Percentiles rank a stretch among this genome's conserved stretches.
These are phyloP conservation scores for Colletotrichum sp. DNA, from an alignment of 2,329 filamentous ascomycete genomes.

Conservation along the genomic window DNA sequence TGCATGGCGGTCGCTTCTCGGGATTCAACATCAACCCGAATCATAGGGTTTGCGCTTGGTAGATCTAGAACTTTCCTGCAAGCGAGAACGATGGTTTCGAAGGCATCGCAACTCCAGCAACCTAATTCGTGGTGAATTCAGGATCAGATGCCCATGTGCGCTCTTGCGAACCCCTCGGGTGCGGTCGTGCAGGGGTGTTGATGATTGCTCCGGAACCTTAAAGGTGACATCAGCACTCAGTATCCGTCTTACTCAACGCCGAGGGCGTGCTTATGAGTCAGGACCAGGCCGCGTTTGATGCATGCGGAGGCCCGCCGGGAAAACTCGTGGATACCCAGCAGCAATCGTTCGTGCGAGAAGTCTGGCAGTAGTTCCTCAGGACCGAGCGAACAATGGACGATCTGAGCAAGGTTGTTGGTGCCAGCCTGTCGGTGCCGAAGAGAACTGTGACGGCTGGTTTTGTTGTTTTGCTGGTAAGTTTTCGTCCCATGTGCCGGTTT, in stretches of 20 bases:
- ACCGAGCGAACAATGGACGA: neutral
- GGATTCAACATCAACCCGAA: neutral
- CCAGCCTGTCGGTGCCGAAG: neutral
- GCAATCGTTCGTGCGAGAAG: neutral
- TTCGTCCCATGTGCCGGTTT: neutral
- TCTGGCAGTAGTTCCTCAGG: neutral
- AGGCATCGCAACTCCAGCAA: neutral
- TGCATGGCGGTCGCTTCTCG: conserved; percentile 64
- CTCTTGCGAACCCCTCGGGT: neutral
- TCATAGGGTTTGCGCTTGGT: neutral
- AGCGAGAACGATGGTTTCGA: neutral
- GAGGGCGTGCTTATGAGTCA: neutral
- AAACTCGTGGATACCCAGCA: neutral
- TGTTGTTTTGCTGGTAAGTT: neutral
- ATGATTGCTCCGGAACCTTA: neutral
- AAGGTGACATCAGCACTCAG: conserved; percentile 1
- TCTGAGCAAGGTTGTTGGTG: neutral
- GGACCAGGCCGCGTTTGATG: neutral
- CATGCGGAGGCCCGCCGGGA: neutral
- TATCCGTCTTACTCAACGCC: neutral
- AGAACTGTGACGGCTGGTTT: neutral
- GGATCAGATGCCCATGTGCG: neutral
- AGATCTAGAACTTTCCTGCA: neutral
- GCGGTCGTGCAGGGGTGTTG: neutral
- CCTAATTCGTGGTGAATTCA: neutral